Evolutionary conservation across 2,329 filamentous ascomycete genomes (phyloP).

Genomic region (Bipolaris victoriae): DNA sequence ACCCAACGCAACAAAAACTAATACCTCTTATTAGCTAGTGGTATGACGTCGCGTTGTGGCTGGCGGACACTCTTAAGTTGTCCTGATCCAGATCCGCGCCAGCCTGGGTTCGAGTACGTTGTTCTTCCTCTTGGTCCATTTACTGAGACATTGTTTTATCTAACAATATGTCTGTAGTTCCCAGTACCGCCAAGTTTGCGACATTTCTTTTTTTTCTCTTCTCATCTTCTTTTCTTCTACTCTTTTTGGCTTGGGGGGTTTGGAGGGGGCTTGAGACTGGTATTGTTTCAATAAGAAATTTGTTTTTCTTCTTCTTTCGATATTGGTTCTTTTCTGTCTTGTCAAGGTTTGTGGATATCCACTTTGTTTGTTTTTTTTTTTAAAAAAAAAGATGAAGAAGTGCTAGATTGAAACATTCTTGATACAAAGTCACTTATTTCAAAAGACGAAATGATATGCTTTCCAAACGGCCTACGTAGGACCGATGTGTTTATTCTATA

Average conservation of each 20-base stretch:
- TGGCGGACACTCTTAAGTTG: conserved; percentile 24
- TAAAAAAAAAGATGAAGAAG: too few species aligned
- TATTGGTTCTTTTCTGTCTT: neutral
- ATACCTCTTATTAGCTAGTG: conserved; percentile 24
- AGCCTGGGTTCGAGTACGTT: conserved; percentile 38
- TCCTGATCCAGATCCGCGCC: conserved; percentile 34
- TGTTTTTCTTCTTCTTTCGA: conserved; percentile 15
- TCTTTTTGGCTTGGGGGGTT: too few species aligned
- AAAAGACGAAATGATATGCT: neutral
- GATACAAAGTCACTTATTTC: neutral
- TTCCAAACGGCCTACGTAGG: neutral
- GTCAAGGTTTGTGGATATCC: neutral
- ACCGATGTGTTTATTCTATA: neutral
- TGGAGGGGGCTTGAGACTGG: too few species aligned
- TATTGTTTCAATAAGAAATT: neutral
- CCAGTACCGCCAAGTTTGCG: conserved; percentile 34
- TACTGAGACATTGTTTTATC: conserved; percentile 18
- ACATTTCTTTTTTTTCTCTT: conserved; percentile 21
- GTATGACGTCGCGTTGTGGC: conserved; percentile 42
- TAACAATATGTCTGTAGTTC: conserved; percentile 27
- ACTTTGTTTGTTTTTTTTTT: neutral
- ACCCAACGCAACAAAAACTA: neutral
- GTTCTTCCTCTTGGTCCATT: neutral
- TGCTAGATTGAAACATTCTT: neutral
- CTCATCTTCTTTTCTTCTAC: neutral